These are phyloP conservation scores for Picea mariana DNA, from an alignment of 83 land plant genomes.

Conservation along the genomic window DNA sequence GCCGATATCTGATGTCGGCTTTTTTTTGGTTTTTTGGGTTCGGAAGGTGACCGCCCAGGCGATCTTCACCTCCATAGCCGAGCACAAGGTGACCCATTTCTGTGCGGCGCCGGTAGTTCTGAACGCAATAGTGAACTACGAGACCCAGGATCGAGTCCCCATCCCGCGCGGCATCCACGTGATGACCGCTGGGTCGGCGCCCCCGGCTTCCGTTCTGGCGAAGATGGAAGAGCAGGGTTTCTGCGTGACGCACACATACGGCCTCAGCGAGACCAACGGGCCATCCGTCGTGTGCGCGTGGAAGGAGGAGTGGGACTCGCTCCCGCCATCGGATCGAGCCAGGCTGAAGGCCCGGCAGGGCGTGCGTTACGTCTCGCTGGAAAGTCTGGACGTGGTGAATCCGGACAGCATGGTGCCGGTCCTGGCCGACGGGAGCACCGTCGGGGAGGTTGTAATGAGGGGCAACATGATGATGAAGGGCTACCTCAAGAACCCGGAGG, in stretches of 20 bases:
- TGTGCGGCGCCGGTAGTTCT: conserved; percentile 65
- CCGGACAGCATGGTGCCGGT: conserved; percentile 58
- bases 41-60: conserved; percentile 66
- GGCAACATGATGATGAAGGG: no score
- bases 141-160: conserved; percentile 46
- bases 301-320: background rate
- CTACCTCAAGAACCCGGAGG: no score
- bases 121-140: conserved; percentile 62
- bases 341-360: conserved; percentile 86
- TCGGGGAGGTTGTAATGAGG: no score
- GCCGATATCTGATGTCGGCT: no score
- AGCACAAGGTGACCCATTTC: conserved; percentile 36
- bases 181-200: conserved; percentile 87
- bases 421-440: conserved; percentile 40
- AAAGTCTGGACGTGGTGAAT: conserved; percentile 16
- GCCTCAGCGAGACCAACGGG: conserved; percentile 88
- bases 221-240: no score
- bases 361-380: conserved; percentile 60
- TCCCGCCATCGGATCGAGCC: conserved; percentile 57
- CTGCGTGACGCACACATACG: conserved; percentile 37
- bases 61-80: conserved; percentile 60
- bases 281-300: conserved; percentile 72
- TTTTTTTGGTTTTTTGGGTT: no score
- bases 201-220: conserved; percentile 28
- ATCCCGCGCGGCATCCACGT: conserved; percentile 59